Conservation (phyloP, 2,329 filamentous ascomycete species). For the Scedosporium apiospermum region DNA sequence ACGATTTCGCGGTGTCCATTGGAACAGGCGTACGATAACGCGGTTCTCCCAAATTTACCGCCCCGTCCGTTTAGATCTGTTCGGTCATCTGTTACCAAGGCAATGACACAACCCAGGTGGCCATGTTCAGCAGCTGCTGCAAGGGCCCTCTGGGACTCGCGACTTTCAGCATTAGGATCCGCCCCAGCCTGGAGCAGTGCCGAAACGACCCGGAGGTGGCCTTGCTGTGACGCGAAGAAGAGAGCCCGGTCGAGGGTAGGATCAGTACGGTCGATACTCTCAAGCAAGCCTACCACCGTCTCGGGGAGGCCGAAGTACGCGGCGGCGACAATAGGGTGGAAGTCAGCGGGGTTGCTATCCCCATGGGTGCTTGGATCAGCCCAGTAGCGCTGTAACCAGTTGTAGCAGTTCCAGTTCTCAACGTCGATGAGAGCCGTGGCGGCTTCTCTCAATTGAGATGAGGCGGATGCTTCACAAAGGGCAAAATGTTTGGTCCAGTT, state of each 20-base stretch:
- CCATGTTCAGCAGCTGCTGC: conserved; percentile 19
- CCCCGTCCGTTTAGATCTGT: conserved; percentile 14
- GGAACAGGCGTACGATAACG: conserved; percentile 22
- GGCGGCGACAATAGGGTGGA: conserved; percentile 17
- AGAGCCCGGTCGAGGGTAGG: conserved; percentile 13
- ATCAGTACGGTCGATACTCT: conserved; percentile 7
- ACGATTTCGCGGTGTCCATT: conserved; percentile 21
- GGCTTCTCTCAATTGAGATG: conserved; percentile 11
- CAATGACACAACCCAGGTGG: conserved; percentile 15
- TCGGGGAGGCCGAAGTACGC: conserved; percentile 21
- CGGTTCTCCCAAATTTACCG: conserved; percentile 15
- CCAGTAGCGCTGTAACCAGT: conserved; percentile 25
- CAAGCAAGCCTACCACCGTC: conserved; percentile 13
- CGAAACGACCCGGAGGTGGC: conserved; percentile 13
- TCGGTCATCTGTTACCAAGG: conserved; percentile 16
- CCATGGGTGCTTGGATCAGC: conserved; percentile 13
- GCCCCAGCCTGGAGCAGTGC: conserved; percentile 14
- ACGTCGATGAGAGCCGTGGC: conserved; percentile 13
- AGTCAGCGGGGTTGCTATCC: conserved; percentile 12
- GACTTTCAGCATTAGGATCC: conserved; percentile 12
- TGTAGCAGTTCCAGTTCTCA: conserved; percentile 12
- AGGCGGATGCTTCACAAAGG: conserved; percentile 12
- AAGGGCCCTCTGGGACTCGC: conserved; percentile 17
- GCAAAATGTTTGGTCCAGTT: conserved; percentile 26
- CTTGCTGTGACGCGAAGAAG: conserved; percentile 21